A percentile compares a stretch with the other conserved stretches of the same genome.
These are phyloP conservation scores for Phytophthora cryptogea DNA, from an alignment of 352 stramenopile genomes.

Conservation along the genomic window DNA sequence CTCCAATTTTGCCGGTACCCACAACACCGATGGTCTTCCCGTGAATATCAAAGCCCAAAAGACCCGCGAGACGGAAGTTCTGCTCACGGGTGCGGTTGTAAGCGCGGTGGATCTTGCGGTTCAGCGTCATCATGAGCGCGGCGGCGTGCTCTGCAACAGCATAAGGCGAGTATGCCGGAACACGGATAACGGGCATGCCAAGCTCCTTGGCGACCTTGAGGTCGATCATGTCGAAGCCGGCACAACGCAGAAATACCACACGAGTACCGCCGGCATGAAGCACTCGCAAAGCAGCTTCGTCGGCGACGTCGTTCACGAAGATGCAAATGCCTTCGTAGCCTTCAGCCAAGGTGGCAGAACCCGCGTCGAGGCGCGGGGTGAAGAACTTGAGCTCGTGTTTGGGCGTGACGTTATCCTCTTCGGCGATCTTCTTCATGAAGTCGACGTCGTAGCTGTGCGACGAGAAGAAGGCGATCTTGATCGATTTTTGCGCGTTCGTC, in stretches of 20 bases:
- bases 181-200: slow-evolving; percentile 58
- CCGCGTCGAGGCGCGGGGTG: slow-evolving; percentile 29
- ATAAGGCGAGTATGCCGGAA: slow-evolving; percentile 81
- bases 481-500: slow-evolving; percentile 22
- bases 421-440: slow-evolving; percentile 44
- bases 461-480: slow-evolving; percentile 79
- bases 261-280: slow-evolving; percentile 54
- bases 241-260: slow-evolving; percentile 80
- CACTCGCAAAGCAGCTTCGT: slow-evolving; percentile 56
- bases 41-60: too few relatives aligned
- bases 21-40: too few relatives aligned
- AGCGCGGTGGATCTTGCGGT: too few relatives aligned
- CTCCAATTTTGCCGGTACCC: slow-evolving; percentile 42
- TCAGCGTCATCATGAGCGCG: too few relatives aligned
- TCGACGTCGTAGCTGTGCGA: slow-evolving; percentile 67
- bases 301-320: slow-evolving; percentile 85
- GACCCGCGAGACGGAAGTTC: too few relatives aligned
- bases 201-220: slow-evolving; percentile 63
- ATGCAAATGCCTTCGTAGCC: slow-evolving; percentile 67
- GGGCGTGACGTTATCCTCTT: slow-evolving; percentile 38
- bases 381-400: slow-evolving; percentile 71
- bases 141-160: slow-evolving; percentile 1
- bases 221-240: slow-evolving; percentile 83
- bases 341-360: slow-evolving; percentile 28
- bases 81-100: too few relatives aligned